phyloP scores from a whole-genome alignment of 345 rosid genomes.

The Corchorus olitorius region DNA sequence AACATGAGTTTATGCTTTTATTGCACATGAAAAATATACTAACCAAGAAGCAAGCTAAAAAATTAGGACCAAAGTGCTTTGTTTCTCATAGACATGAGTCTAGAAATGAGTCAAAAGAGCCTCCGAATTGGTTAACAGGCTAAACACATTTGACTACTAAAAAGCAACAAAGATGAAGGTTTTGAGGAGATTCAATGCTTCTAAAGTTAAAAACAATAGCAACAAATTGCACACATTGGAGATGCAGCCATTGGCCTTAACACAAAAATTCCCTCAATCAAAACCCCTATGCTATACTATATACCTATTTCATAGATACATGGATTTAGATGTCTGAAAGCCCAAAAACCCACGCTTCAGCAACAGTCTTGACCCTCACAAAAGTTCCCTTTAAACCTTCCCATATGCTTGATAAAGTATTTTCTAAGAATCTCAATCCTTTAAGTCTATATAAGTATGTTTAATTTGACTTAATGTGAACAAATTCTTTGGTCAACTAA shows the following conservation, averaged over 20 bases:
- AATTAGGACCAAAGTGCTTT: slow-evolving; percentile 32
- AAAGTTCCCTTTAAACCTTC: slow-evolving; percentile 8
- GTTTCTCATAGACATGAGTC: slow-evolving; percentile 53
- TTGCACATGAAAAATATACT: slow-evolving; percentile 17
- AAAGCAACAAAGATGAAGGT: slow-evolving; percentile 41
- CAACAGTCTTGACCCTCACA: slow-evolving; percentile 22
- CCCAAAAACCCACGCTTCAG: slow-evolving; percentile 34
- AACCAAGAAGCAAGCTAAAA: background rate
- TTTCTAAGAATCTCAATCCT: background rate
- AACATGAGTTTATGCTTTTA: slow-evolving; percentile 23
- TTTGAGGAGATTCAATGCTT: slow-evolving; percentile 38
- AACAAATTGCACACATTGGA: slow-evolving; percentile 26
- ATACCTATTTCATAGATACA: background rate
- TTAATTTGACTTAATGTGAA: background rate
- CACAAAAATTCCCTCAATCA: slow-evolving; percentile 36
- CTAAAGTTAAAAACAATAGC: slow-evolving; percentile 26
- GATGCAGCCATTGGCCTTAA: slow-evolving; percentile 19
- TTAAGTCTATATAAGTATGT: background rate
- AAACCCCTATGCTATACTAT: slow-evolving; percentile 16
- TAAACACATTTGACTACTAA: slow-evolving; percentile 35
- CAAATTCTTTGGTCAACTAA: background rate
- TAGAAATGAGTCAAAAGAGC: slow-evolving; percentile 62
- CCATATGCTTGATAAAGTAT: slow-evolving; percentile 4
- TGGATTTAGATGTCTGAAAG: slow-evolving; percentile 16
- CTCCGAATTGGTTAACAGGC: slow-evolving; percentile 34